Conservation (phyloP, 306 rosid genomes). For the Arachis hypogaea region DNA sequence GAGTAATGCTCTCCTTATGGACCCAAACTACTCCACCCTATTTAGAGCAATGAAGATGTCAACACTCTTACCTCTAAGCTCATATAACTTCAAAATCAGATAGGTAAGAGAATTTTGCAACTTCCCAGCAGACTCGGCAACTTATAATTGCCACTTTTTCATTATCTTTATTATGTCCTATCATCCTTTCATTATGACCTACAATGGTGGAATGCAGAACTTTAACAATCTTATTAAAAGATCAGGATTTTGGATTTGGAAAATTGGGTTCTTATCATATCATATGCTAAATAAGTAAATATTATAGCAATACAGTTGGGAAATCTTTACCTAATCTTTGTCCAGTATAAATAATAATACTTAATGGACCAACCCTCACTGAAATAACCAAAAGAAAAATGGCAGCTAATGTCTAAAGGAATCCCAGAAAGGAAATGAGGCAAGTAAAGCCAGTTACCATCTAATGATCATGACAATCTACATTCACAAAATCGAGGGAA, state of each 20-base stretch:
- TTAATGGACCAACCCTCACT: not conserved
- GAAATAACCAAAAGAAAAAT: not conserved
- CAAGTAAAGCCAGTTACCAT: constrained; percentile 14
- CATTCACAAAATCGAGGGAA: constrained; percentile 26
- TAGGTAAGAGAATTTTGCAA: constrained; percentile 4
- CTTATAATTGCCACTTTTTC: constrained; percentile 12
- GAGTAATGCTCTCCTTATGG: not conserved
- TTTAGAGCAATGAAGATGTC: constrained; percentile 7
- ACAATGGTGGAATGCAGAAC: not conserved
- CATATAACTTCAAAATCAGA: not conserved
- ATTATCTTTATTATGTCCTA: not conserved
- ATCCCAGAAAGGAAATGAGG: constrained; percentile 4
- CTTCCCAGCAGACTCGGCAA: not conserved
- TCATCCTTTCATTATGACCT: not conserved
- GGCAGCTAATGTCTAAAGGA: not conserved
- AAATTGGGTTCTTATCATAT: not conserved
- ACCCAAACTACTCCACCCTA: not conserved
- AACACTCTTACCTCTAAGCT: not conserved
- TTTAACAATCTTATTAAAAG: constrained; percentile 4
- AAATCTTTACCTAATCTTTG: not conserved
- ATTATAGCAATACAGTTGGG: not conserved
- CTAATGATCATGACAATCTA: constrained; percentile 29
- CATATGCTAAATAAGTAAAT: not conserved
- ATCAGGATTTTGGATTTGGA: constrained; percentile 3
- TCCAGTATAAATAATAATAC: not conserved